phyloP scores from a whole-genome alignment of 139 green algal genomes.

The Mychonastes homosphaera region DNA sequence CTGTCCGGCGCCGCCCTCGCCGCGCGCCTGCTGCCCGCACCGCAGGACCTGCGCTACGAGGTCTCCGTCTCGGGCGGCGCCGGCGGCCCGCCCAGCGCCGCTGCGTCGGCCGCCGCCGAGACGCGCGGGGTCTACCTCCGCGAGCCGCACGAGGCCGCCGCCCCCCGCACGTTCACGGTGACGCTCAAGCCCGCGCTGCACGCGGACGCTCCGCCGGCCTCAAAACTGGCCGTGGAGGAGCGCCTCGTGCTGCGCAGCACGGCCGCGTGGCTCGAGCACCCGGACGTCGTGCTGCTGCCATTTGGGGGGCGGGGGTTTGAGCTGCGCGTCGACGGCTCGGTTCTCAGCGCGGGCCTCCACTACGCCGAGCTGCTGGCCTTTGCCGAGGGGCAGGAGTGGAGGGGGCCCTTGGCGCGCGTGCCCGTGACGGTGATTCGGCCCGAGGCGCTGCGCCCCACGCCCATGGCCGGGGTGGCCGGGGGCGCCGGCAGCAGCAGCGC shows the following conservation, averaged over 20 bases:
- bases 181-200: constrained; percentile 60
- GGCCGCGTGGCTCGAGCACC: constrained; percentile 56
- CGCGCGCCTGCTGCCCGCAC: background rate
- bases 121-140: constrained; percentile 68
- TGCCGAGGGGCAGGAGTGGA: constrained; percentile 40
- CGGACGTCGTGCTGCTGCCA: constrained; percentile 56
- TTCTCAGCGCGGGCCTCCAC: constrained; percentile 60
- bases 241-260: constrained; percentile 28
- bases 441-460: background rate
- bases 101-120: too few species aligned
- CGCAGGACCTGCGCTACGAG: constrained; percentile 38
- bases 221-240: constrained; percentile 53
- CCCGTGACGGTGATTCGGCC: constrained; percentile 58
- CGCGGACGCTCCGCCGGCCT: constrained; percentile 41
- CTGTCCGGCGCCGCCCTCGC: background rate
- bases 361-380: constrained; percentile 60
- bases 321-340: constrained; percentile 46
- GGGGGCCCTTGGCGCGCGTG: constrained; percentile 68
- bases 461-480: too few species aligned
- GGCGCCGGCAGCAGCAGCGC: too few species aligned
- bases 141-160: constrained; percentile 46
- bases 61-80: constrained; percentile 34
- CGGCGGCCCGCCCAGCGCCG: too few species aligned
- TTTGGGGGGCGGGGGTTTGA: constrained; percentile 3
- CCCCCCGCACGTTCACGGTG: constrained; percentile 35